Evolutionary conservation across 78 protist species (phyloP).

Genomic region (Anaeramoeba ignava): DNA sequence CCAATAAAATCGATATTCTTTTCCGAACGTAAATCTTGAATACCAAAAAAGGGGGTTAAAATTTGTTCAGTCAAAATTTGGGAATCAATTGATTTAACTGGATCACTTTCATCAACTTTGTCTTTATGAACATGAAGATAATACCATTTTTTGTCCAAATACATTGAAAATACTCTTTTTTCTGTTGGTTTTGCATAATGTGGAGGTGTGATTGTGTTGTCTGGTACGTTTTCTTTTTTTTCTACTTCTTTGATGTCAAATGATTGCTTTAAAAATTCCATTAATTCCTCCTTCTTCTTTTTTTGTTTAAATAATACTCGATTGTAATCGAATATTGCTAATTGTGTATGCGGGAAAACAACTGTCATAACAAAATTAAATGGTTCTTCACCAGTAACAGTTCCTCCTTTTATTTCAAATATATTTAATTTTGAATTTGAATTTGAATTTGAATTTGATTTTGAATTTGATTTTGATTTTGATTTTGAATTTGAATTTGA

Average conservation of each 20-base stretch:
- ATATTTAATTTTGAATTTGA: no score
- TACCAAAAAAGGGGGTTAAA: constrained; percentile 16
- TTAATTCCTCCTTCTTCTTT: background rate
- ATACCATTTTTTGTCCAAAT: constrained; percentile 8
- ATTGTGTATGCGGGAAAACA: constrained; percentile 21
- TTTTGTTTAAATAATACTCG: constrained; percentile 19
- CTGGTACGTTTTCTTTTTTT: background rate
- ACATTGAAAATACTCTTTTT: background rate
- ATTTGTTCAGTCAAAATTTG: constrained; percentile 9
- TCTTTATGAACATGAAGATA: background rate
- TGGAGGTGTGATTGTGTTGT: background rate
- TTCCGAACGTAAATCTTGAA: constrained; percentile 9
- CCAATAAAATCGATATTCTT: constrained; percentile 20
- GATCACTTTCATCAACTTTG: background rate
- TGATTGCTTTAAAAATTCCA: background rate
- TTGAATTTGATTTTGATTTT: no score
- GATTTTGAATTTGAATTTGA: no score
- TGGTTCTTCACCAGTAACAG: constrained; percentile 9
- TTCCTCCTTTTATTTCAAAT: no score
- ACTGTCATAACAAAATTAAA: constrained; percentile 5
- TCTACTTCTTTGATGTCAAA: background rate
- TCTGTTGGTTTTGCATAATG: background rate
- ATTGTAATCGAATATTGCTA: constrained; percentile 26
- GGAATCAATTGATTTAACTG: constrained; percentile 11
- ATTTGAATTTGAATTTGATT: no score